These are phyloP conservation scores for Leccinum insolens DNA, from an alignment of 1,284 basidiomycete species.

Conservation along the genomic window DNA sequence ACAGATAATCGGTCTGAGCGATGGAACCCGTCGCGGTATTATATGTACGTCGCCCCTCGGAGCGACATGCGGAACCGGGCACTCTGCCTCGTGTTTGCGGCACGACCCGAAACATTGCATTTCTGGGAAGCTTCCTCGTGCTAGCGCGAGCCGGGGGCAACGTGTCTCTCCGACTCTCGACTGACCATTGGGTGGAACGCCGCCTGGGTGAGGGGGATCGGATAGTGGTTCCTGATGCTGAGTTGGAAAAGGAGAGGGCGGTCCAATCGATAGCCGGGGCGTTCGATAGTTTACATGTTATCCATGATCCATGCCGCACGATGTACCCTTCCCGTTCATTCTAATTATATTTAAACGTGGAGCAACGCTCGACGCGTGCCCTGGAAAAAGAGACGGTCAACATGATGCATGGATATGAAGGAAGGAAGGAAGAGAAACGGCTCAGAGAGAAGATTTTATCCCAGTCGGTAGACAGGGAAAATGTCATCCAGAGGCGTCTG, in stretches of 20 bases:
- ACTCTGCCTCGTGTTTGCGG: conserved; percentile 33
- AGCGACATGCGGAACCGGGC: conserved; percentile 29
- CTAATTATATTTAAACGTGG: background rate
- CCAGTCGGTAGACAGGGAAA: conserved; percentile 17
- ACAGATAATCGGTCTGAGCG: conserved; percentile 22
- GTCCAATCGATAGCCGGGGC: background rate
- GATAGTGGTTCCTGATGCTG: background rate
- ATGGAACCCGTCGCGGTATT: conserved; percentile 17
- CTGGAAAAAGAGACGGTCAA: conserved; percentile 20
- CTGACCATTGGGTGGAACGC: conserved; percentile 1
- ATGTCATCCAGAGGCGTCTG: conserved; percentile 33
- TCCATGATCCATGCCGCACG: background rate
- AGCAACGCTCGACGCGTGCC: conserved; percentile 6
- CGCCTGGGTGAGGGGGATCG: conserved; percentile 6
- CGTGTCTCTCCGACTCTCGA: conserved; percentile 14
- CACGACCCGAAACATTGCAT: conserved; percentile 14
- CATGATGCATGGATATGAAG: conserved; percentile 2
- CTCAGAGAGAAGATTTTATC: conserved; percentile 38
- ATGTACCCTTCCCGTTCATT: background rate
- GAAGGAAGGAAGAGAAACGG: conserved; percentile 3
- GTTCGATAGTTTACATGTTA: background rate
- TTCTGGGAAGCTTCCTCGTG: conserved; percentile 11
- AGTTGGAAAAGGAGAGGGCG: background rate
- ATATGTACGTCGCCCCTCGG: conserved; percentile 30
- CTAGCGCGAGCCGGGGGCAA: conserved; percentile 14